phyloP scores from a whole-genome alignment of 1,139 yeast genomes.

The Suhomyces anneliseae region DNA sequence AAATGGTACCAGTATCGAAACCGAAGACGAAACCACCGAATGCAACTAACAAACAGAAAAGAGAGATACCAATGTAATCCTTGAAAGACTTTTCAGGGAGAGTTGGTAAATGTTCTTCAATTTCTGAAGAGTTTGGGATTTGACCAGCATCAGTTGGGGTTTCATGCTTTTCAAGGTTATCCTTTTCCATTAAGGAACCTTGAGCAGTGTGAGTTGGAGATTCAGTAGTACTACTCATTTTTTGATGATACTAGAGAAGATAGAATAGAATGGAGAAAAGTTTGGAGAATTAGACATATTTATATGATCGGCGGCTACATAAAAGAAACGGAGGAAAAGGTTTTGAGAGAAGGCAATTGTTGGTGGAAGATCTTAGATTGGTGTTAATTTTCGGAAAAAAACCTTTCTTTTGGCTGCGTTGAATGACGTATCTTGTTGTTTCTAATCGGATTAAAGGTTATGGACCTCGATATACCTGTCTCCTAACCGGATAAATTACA shows the following conservation, averaged over 20 bases:
- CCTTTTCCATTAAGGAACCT: constrained; percentile 10
- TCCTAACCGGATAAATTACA: constrained; percentile 2
- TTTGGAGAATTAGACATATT: neutral
- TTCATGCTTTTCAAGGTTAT: constrained; percentile 15
- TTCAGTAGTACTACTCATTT: constrained; percentile 4
- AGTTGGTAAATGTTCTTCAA: constrained; percentile 17
- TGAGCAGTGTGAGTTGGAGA: constrained; percentile 9
- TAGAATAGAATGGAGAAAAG: neutral
- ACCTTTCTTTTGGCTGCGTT: constrained; percentile 5
- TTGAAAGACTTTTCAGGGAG: constrained; percentile 29
- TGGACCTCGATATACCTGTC: neutral
- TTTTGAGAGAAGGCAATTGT: neutral
- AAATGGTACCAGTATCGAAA: constrained; percentile 35
- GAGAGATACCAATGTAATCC: constrained; percentile 19
- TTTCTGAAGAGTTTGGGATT: constrained; percentile 9
- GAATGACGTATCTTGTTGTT: constrained; percentile 4
- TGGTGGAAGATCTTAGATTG: neutral
- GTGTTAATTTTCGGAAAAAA: constrained; percentile 1
- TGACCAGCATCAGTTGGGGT: constrained; percentile 12
- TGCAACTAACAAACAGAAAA: constrained; percentile 23
- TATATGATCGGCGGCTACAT: neutral
- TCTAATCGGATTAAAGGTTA: neutral
- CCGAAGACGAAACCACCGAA: constrained; percentile 30
- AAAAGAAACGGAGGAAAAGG: neutral
- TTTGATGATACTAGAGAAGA: no score